Evolutionary conservation across 768 basidiomycete species (phyloP).

Genomic region (Dendrothele bispora): DNA sequence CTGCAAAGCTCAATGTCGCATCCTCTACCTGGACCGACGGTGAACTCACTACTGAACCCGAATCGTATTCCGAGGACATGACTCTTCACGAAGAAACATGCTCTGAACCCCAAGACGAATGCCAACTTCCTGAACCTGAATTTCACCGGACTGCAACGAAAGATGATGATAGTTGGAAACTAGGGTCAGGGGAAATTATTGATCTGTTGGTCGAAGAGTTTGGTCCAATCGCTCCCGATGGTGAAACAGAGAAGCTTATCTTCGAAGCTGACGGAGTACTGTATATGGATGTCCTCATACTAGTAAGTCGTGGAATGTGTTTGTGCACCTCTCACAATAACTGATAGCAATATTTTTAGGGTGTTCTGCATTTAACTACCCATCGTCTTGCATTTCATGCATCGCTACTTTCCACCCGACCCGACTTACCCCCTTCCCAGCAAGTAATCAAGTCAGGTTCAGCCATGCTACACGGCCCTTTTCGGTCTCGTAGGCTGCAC

Average conservation of each 20-base stretch:
- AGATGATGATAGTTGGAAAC: conserved; percentile 27
- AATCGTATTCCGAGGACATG: conserved; percentile 16
- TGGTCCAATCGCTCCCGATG: conserved; percentile 45
- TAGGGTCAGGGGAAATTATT: conserved; percentile 49
- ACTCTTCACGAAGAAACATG: conserved; percentile 1
- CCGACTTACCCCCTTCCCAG: conserved; percentile 27
- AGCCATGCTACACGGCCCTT: conserved; percentile 45
- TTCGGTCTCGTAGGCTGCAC: conserved; percentile 53
- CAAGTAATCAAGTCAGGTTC: conserved; percentile 50
- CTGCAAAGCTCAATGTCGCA: conserved; percentile 38
- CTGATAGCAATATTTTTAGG: conserved; percentile 27
- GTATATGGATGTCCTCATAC: conserved; percentile 47
- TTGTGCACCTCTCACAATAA: conserved; percentile 15
- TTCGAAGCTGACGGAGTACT: conserved; percentile 53
- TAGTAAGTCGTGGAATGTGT: conserved; percentile 32
- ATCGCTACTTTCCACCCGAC: conserved; percentile 47
- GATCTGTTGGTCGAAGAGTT: conserved; percentile 56
- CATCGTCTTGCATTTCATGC: conserved; percentile 69
- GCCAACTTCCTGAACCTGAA: conserved; percentile 12
- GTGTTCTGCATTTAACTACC: conserved; percentile 63
- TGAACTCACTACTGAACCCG: conserved; percentile 24
- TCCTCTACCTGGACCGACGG: conserved; percentile 28
- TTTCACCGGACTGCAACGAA: conserved; percentile 24
- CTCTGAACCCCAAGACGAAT: background rate
- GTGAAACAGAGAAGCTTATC: conserved; percentile 49